These are phyloP conservation scores for Mucor saturninus DNA, from an alignment of 371 early-diverging fungal genomes.

Conservation along the genomic window DNA sequence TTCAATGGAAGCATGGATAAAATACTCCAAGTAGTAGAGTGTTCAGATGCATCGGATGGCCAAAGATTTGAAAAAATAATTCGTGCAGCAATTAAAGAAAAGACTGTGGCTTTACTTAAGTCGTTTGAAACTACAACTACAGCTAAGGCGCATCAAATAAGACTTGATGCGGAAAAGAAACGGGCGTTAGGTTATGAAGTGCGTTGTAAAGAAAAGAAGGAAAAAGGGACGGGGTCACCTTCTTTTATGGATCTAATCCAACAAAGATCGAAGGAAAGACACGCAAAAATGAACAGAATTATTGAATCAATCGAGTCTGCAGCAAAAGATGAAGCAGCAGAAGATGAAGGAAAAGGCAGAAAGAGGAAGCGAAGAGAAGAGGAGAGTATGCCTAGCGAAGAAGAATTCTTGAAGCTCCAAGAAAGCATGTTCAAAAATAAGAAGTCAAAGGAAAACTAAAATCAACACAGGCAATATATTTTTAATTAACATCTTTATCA, in stretches of 20 bases:
- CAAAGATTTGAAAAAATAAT: constrained; percentile 70
- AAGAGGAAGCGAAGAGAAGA: constrained; percentile 2
- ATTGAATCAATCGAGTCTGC: constrained; percentile 51
- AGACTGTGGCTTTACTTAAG: constrained; percentile 53
- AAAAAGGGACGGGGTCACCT: constrained; percentile 17
- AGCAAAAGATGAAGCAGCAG: constrained; percentile 9
- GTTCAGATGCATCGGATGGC: constrained; percentile 71
- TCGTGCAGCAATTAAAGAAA: constrained; percentile 64
- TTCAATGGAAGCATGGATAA: constrained; percentile 76
- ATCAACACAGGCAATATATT: too few relatives aligned
- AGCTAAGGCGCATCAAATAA: constrained; percentile 49
- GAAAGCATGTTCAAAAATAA: constrained; percentile 44
- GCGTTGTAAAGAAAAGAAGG: constrained; percentile 38
- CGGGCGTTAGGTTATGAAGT: constrained; percentile 50
- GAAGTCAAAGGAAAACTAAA: constrained; percentile 26
- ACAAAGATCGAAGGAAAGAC: constrained; percentile 43
- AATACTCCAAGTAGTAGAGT: constrained; percentile 70
- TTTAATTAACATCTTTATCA: too few relatives aligned
- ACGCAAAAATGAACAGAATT: constrained; percentile 50
- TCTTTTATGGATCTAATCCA: constrained; percentile 57
- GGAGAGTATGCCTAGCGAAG: constrained; percentile 60
- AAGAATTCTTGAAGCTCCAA: constrained; percentile 65
- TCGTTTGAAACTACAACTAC: constrained; percentile 62
- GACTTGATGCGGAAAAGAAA: constrained; percentile 62
- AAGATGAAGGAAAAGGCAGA: constrained; percentile 16